These are phyloP conservation scores for Paraurostyla sp. DNA, from an alignment of 73 alveolate species.

Conservation along the genomic window DNA sequence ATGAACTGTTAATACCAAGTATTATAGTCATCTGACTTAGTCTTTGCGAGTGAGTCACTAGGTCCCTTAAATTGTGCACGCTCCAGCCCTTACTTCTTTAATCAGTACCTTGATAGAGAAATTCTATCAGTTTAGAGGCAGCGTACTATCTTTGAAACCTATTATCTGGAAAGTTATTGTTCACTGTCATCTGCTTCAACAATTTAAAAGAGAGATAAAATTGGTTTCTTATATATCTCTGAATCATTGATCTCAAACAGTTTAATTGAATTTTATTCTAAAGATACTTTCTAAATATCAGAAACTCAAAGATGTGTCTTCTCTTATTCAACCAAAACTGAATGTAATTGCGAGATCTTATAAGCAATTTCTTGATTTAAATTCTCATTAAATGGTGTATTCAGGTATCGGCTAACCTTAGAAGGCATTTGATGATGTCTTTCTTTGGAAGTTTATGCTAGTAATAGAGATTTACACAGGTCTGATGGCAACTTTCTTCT, in stretches of 20 bases:
- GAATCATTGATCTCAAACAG: background rate
- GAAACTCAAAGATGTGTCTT: background rate
- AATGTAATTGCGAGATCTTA: background rate
- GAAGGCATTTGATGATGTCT: background rate
- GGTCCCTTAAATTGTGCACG: too few species aligned
- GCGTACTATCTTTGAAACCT: constrained; percentile 19
- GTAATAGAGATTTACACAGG: background rate
- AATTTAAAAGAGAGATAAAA: background rate
- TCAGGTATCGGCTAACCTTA: background rate
- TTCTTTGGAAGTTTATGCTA: background rate
- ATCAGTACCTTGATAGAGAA: background rate
- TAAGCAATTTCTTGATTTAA: background rate
- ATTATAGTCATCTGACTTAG: too few species aligned
- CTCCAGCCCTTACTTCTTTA: background rate
- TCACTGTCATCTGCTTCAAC: background rate
- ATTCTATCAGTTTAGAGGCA: background rate
- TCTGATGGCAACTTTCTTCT: background rate
- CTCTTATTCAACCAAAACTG: background rate
- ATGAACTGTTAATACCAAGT: background rate
- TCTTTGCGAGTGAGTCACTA: too few species aligned
- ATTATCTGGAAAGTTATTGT: background rate
- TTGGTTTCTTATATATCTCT: background rate
- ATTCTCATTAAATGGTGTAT: background rate
- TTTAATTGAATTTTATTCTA: background rate
- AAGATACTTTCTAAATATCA: background rate